phyloP scores from a whole-genome alignment of 345 rosid genomes.

The Euphorbia peplus region DNA sequence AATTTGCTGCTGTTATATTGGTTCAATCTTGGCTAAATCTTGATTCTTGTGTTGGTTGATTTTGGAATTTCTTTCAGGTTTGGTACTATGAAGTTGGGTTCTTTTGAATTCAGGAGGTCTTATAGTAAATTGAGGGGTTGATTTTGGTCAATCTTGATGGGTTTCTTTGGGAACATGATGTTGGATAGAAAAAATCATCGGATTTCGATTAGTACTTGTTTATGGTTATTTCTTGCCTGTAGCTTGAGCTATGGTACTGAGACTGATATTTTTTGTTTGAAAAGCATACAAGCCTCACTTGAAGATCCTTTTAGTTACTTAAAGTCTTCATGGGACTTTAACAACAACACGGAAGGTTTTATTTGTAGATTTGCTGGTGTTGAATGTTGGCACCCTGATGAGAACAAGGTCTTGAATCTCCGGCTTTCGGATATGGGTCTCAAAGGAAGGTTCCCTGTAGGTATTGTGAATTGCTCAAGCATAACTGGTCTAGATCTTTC shows the following conservation, averaged over 20 bases:
- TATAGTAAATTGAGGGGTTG: constrained; percentile 16
- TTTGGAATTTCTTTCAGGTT: constrained; percentile 25
- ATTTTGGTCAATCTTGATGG: constrained; percentile 18
- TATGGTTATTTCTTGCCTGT: constrained; percentile 40
- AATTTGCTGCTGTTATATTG: constrained; percentile 15
- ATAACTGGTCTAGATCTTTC: constrained; percentile 78
- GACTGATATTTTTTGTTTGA: constrained; percentile 54
- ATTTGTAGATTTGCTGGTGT: constrained; percentile 77
- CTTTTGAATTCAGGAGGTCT: constrained; percentile 17
- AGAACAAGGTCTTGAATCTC: constrained; percentile 69
- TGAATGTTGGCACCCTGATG: constrained; percentile 93
- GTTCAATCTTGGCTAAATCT: constrained; percentile 5
- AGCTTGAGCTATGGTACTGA: constrained; percentile 36
- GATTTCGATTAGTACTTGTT: constrained; percentile 20
- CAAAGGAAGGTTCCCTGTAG: constrained; percentile 59
- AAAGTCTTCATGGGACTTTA: constrained; percentile 52
- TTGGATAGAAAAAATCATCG: constrained; percentile 22
- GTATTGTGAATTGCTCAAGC: constrained; percentile 42
- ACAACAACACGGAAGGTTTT: constrained; percentile 53
- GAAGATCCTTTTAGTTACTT: constrained; percentile 50
- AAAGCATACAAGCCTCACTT: constrained; percentile 29
- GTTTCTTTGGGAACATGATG: constrained; percentile 23
- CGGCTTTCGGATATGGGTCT: constrained; percentile 65
- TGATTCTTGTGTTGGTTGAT: not conserved
- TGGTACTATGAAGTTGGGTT: constrained; percentile 15